These are phyloP conservation scores for Cucumis cinereus DNA, from an alignment of 306 rosid genomes.

Conservation along the genomic window DNA sequence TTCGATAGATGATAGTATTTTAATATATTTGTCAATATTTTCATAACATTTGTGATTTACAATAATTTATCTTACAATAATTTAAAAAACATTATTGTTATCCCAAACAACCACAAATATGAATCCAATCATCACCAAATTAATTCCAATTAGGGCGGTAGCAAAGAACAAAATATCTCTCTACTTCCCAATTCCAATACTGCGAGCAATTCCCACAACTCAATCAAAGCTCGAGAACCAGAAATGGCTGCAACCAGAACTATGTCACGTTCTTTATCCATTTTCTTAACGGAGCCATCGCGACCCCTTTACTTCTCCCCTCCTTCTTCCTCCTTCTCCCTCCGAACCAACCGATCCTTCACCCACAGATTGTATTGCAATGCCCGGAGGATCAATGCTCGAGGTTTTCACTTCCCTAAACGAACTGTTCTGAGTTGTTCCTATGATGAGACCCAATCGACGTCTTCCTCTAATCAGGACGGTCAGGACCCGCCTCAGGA, in stretches of 20 bases:
- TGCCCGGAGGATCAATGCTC: slow-evolving; percentile 14
- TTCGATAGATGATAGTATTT: too few relatives aligned
- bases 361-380: slow-evolving; percentile 12
- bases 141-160: not conserved
- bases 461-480: slow-evolving; percentile 39
- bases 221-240: not conserved
- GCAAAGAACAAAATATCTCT: not conserved
- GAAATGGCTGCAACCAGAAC: slow-evolving; percentile 52
- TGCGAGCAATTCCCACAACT: not conserved
- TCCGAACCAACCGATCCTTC: slow-evolving; percentile 11
- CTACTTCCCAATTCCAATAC: not conserved
- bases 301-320: slow-evolving; percentile 27
- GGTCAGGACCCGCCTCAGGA: slow-evolving; percentile 94
- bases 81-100: not conserved
- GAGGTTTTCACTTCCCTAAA: slow-evolving; percentile 24
- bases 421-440: slow-evolving; percentile 35
- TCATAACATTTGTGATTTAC: too few relatives aligned
- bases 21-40: too few relatives aligned
- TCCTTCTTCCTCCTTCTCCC: slow-evolving; percentile 11
- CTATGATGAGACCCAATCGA: slow-evolving; percentile 27
- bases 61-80: too few relatives aligned
- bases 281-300: slow-evolving; percentile 38
- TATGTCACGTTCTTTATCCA: slow-evolving; percentile 33
- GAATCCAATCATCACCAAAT: not conserved
- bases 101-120: not conserved